Evolutionary conservation across 345 rosid genomes (phyloP), one percentile per base, ranked within the genome.

Genomic region (Toxicodendron radicans): DNA sequence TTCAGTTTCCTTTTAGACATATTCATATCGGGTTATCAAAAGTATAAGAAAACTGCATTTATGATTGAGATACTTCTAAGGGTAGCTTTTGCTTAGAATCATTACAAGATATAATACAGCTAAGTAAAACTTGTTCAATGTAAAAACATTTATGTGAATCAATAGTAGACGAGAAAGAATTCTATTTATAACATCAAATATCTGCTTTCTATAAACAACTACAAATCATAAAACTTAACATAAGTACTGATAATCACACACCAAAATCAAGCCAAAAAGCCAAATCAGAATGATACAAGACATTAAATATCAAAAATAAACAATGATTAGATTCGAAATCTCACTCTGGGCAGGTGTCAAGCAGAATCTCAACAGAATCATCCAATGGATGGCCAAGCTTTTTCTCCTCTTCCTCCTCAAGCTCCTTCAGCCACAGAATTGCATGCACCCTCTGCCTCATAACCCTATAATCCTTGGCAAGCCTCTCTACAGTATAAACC

Each of bases 361-460:
- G 93, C 88, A 95, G 86, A 58, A 83, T 83, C 81, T 93, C 92
- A 49, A 93, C 94, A 4, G 99, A 95, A 78, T 91, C 94, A 65
- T 95, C 99, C 81, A 91, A 83, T 4, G 94, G 96, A 74, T 78
- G 96, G 57, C 93, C 98, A 61, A 81, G 91, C 78, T 86, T 95
- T 75, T 84, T 91, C 91, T 95, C 99, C 80, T 87, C 90, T 83
- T 95, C 94, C 76, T 88, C 97, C 79, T 95, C 98, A 61, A 86
- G 83, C 76, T 95, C 90, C 75, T 95, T 95, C 73, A 93, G 83
- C 94, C 97, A 95, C 78, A 95, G 93, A 79, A 95, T 93, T 8
- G 98, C 97, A 66, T 93, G 96, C 70, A 95, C 98, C 75, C 98
- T 87, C 84, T 95, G 99, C 78, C 98, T 89, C 98, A 95, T 90